Base-by-base conservation (phyloP, 208 protist genomes). In the Acanthamoeba healyi region DNA sequence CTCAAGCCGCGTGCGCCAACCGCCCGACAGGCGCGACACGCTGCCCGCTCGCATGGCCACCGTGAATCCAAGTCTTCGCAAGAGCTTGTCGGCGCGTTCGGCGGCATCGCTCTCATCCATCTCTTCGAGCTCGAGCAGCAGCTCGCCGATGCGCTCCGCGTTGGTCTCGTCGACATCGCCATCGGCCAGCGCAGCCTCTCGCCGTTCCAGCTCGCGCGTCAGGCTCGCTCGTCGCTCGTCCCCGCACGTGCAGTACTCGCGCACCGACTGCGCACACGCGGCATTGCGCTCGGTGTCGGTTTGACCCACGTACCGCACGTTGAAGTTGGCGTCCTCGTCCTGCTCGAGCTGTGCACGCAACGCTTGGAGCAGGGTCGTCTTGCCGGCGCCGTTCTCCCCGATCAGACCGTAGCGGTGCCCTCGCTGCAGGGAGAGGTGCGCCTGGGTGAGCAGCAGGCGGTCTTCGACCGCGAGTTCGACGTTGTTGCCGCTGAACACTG, bases 1-100 rank as follows among this genome's bases (percentile, higher is more conserved):
- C 24, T 98, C 98, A 65, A 99, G 98, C 70, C 99, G 98, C 99
- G 99, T 99, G 82, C 99, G 96, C 99, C 99, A 99, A 63, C 99
- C 99, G 96, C 99, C 99, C 44, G 98, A 99, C 22, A 98, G 94
- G 44, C 94, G 94, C 92, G 89, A 94, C 10, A 40, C 95, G 26
- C 70, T 67, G 56, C 91, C 88, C 15, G 36, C 51, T 29, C 34
- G 70, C 97, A 99, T 99, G 97, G 99, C 98, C 17, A 97, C 94
- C 22, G 98, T 98, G 94, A 99, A 99, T 92, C 98, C 98, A 19
- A 99, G 96, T 95, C 98, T 98, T 79, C 61, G 56, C 7, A 98
- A 82, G 61, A 98, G 97, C 32, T 29, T 51, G 9, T 70, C 84
- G 15, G 96, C 96, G 65, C 95, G 95, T 17, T 98, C 95, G 87